These are phyloP conservation scores for Piloderma croceum DNA, from an alignment of 768 basidiomycete genomes.

Conservation along the genomic window DNA sequence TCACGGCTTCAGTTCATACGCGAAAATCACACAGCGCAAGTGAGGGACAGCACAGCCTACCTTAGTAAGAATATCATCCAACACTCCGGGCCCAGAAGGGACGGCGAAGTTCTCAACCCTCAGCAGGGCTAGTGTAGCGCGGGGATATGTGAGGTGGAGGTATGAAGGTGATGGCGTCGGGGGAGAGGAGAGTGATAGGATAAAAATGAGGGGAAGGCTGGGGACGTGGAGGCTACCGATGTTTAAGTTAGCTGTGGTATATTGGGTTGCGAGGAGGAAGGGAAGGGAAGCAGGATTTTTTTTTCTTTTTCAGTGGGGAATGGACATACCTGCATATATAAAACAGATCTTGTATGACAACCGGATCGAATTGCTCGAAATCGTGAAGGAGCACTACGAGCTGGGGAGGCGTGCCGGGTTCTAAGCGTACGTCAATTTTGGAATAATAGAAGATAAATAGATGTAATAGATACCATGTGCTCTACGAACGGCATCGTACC, in stretches of 20 bases:
- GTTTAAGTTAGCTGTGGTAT: too few species aligned
- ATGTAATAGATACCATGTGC: slow-evolving; percentile 30
- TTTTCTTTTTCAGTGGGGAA: neutral
- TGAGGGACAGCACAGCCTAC: slow-evolving; percentile 27
- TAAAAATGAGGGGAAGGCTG: slow-evolving; percentile 56
- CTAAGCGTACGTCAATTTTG: too few species aligned
- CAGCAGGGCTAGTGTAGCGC: slow-evolving; percentile 52
- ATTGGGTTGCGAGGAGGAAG: too few species aligned
- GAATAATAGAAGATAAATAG: slow-evolving; percentile 2
- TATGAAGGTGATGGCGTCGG: slow-evolving; percentile 42
- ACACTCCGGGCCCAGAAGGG: slow-evolving; percentile 40
- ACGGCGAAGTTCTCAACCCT: slow-evolving; percentile 47
- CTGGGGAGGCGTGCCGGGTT: too few species aligned
- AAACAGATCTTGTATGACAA: slow-evolving; percentile 62
- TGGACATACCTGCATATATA: slow-evolving; percentile 58
- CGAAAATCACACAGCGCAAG: neutral
- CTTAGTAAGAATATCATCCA: slow-evolving; percentile 52
- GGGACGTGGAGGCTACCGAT: slow-evolving; percentile 44
- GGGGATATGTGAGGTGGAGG: slow-evolving; percentile 54
- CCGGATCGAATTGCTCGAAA: slow-evolving; percentile 65
- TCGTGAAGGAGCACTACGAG: slow-evolving; percentile 63
- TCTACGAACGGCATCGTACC: slow-evolving; percentile 45
- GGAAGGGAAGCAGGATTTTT: too few species aligned
- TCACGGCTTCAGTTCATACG: slow-evolving; percentile 11
- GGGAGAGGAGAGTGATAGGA: slow-evolving; percentile 57